A percentile compares a stretch with the other conserved stretches of the same genome.
Evolutionary conservation across 257 asterid genomes (phyloP).

Genomic region (Apocynum venetum): DNA sequence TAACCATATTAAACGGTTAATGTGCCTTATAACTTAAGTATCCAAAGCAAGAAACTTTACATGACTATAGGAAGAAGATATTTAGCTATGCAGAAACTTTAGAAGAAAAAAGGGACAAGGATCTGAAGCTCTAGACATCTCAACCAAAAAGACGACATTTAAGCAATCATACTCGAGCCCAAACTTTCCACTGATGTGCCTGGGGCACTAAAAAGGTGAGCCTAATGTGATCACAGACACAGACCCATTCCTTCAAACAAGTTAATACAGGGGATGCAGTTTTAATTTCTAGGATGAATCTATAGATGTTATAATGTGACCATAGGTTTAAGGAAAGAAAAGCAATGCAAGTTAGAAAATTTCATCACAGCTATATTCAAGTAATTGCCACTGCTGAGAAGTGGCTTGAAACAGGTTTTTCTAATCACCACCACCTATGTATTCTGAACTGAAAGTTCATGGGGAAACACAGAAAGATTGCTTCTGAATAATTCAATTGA

Average conservation of each 20-base stretch:
- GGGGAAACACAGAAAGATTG: background rate
- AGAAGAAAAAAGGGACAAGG: background rate
- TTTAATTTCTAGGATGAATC: background rate
- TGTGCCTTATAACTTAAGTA: background rate
- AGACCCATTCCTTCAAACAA: background rate
- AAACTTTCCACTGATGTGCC: background rate
- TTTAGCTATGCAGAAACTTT: background rate
- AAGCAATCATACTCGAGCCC: background rate
- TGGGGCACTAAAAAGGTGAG: background rate
- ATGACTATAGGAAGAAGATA: background rate
- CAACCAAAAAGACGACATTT: background rate
- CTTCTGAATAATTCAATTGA: background rate
- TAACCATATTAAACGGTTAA: background rate
- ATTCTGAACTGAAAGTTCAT: background rate
- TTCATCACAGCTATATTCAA: background rate
- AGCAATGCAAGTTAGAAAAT: background rate
- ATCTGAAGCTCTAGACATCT: background rate
- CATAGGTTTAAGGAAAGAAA: background rate
- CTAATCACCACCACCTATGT: background rate
- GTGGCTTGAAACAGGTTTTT: background rate
- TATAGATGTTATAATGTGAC: background rate
- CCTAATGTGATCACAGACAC: background rate
- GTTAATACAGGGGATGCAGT: background rate
- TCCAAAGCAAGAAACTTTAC: background rate
- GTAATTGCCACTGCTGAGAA: background rate